Evolutionary conservation across 148 eudicot species (phyloP).

Genomic region (Vaccinium darrowii): DNA sequence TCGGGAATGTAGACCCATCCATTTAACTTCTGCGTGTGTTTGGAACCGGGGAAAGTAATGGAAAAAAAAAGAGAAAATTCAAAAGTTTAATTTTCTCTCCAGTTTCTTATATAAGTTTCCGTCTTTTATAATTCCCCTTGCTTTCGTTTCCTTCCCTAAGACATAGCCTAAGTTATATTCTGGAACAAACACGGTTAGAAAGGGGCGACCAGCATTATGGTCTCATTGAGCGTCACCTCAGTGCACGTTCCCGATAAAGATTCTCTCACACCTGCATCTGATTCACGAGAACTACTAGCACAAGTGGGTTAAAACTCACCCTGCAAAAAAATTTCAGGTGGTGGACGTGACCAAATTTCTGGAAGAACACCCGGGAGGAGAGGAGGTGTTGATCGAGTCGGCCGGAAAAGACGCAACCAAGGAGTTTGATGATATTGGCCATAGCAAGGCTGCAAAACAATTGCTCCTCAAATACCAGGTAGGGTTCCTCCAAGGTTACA

Average conservation of each 20-base stretch:
- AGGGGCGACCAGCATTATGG: not conserved
- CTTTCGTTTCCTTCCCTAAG: no score
- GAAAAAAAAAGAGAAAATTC: no score
- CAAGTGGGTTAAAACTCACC: no score
- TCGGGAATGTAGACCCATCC: no score
- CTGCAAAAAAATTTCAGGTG: slow-evolving; percentile 18
- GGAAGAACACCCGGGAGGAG: slow-evolving; percentile 48
- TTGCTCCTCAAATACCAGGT: slow-evolving; percentile 34
- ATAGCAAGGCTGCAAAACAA: slow-evolving; percentile 39
- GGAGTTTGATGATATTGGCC: slow-evolving; percentile 36
- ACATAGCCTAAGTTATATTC: no score
- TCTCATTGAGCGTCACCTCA: not conserved
- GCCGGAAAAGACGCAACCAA: slow-evolving; percentile 47
- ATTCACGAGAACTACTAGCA: not conserved
- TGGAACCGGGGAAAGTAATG: no score
- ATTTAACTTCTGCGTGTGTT: no score
- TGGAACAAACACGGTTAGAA: not conserved
- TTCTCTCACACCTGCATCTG: not conserved
- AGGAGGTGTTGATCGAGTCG: slow-evolving; percentile 34
- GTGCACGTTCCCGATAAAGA: no score
- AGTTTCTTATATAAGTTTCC: no score
- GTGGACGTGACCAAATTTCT: slow-evolving; percentile 40
- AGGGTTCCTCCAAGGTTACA: slow-evolving; percentile 36
- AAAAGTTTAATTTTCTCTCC: no score
- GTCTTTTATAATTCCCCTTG: no score